A percentile compares a stretch with the other conserved stretches of the same genome.
Evolutionary conservation across 2,329 filamentous ascomycete genomes (phyloP).

Genomic region (Trichoderma semiorbis): DNA sequence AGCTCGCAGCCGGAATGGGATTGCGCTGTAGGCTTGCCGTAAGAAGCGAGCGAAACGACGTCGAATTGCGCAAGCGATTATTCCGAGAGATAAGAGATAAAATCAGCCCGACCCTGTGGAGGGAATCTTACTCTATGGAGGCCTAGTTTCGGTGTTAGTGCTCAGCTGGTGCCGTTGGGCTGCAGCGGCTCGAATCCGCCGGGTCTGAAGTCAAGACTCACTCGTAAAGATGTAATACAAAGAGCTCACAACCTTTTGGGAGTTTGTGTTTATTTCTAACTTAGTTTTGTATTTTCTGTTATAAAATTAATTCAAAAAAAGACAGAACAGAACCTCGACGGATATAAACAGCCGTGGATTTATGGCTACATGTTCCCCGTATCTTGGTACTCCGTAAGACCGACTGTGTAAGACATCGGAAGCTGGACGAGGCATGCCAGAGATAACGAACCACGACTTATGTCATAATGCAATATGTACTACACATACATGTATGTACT

Average conservation of each 20-base stretch:
- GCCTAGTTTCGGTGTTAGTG: slow-evolving; percentile 4
- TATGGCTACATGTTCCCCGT: background rate
- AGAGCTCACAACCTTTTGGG: background rate
- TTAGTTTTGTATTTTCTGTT: background rate
- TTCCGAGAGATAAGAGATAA: background rate
- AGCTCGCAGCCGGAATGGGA: background rate
- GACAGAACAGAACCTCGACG: background rate
- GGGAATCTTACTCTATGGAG: background rate
- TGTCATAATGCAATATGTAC: background rate
- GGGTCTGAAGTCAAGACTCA: background rate
- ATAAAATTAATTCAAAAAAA: background rate
- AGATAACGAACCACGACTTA: background rate
- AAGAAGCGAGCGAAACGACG: background rate
- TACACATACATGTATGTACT: background rate
- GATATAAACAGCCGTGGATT: background rate
- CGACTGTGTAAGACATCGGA: background rate
- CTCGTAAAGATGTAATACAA: background rate
- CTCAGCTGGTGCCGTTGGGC: background rate
- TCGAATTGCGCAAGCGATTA: background rate
- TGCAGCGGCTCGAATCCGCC: background rate
- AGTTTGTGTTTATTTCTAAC: background rate
- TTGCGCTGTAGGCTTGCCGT: background rate
- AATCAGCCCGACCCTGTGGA: background rate
- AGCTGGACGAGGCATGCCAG: background rate
- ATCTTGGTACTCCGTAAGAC: background rate